Base-by-base conservation (phyloP, 257 asterid species). In the Cynanchum wilfordii region DNA sequence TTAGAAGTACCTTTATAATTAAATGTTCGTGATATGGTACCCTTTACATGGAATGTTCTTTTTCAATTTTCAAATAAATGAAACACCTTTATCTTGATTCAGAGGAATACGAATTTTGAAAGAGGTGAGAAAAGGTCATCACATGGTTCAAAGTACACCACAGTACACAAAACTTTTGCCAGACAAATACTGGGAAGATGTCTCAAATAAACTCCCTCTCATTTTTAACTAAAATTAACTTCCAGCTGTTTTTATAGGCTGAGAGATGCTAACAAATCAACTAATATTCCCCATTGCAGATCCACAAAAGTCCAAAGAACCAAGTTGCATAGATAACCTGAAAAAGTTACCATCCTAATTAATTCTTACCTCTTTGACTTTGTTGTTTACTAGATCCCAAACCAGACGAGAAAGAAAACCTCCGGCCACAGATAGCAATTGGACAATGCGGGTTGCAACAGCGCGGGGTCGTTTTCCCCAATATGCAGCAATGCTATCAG, bases 381-480 rank as follows among this genome's bases (percentile, higher is more conserved):
- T 90, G 64, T 89, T 89, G 75, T 95, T 92, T 78, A 95, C 77
- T 40, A 95, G 80, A 79, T 95, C 99, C 95, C 84, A 72, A 64
- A 77, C 82, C 73, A 95, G 84, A 70, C 93, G 94, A 66, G 98
- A 95, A 75, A 95, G 91, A 84, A 95, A 95, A 47, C 99, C 99
- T 75, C 99, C 99, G 71, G 99, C 96, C 70, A 92, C 99, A 65
- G 97, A 89, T 69, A 82, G n/a, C 68, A 95, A 79, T 85, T 95
- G 99, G 70, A 90, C 89, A 81, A 90, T 79, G 78, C 99, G 95
- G 68, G 98, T 90, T 2, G 99, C 96, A 81, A 95, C 97, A 79
- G 99, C 90, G 70, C 95, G 89, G 27, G 98, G 98, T 56, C 99
- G 81, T 83, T 95, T 95, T 10, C 99, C 97, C 99, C 99, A 95